Conservation (phyloP, 164 flowering plant genomes). For the Berberis vulgaris region DNA sequence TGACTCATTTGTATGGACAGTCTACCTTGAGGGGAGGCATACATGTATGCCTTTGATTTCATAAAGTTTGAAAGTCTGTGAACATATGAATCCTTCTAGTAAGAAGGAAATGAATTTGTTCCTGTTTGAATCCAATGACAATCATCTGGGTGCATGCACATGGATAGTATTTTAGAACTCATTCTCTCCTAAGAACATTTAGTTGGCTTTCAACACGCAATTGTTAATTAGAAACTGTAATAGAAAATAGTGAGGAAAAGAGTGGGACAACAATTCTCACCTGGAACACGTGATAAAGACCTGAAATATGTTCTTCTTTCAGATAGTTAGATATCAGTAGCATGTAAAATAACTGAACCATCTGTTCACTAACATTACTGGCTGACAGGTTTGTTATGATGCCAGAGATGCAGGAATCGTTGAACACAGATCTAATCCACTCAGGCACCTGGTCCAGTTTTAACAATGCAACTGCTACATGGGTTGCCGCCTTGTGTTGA, state of each 20-base stretch:
- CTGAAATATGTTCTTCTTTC: constrained; percentile 42
- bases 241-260: neutral
- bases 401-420: constrained; percentile 48
- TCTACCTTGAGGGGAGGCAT: neutral
- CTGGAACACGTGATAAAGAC: constrained; percentile 55
- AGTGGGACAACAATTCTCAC: constrained; percentile 22
- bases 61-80: neutral
- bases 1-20: neutral
- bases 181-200: neutral
- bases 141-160: no score
- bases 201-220: neutral
- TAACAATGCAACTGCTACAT: constrained; percentile 52
- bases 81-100: no score
- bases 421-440: constrained; percentile 67
- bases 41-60: neutral
- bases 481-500: constrained; percentile 59
- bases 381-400: constrained; percentile 52
- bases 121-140: no score
- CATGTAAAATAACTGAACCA: constrained; percentile 50
- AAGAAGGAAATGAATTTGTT: no score
- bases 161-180: no score
- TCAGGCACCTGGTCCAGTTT: constrained; percentile 36
- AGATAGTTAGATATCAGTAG: constrained; percentile 39
- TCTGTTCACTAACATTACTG: constrained; percentile 42
- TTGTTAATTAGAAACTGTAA: neutral